Evolutionary conservation across 1,139 yeast genomes (phyloP).

Genomic region (Magnusiomyces ingens): DNA sequence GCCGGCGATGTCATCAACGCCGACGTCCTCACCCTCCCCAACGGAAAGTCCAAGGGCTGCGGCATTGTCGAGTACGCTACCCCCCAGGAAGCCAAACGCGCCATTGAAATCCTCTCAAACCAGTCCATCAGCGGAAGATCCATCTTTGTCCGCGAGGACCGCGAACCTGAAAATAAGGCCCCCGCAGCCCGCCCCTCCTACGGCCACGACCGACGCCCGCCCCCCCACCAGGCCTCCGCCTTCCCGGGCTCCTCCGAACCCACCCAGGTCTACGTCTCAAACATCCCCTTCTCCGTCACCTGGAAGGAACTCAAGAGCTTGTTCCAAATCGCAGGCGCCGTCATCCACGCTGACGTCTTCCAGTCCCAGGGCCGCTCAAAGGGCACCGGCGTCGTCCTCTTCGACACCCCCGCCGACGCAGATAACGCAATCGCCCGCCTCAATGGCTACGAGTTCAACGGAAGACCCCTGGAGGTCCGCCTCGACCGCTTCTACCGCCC

Average conservation of each 20-base stretch:
- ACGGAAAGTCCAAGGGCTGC: conserved; percentile 72
- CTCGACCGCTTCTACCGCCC: conserved; percentile 41
- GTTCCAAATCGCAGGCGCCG: conserved; percentile 70
- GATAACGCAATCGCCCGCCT: conserved; percentile 83
- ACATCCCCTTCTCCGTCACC: conserved; percentile 69
- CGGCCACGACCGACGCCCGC: conserved; percentile 12
- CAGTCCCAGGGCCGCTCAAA: conserved; percentile 70
- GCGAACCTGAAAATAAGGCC: conserved; percentile 31
- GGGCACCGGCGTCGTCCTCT: conserved; percentile 87
- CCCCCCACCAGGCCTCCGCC: conserved; percentile 12
- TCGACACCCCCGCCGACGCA: conserved; percentile 81
- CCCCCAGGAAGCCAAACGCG: conserved; percentile 62
- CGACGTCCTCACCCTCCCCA: conserved; percentile 76
- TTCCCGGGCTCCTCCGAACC: conserved; percentile 21
- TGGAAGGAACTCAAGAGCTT: conserved; percentile 86
- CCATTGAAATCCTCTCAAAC: conserved; percentile 68
- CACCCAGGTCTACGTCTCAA: conserved; percentile 72
- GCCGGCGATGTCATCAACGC: conserved; percentile 78
- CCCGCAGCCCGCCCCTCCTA: conserved; percentile 19
- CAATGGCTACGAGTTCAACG: conserved; percentile 89
- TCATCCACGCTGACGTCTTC: conserved; percentile 74
- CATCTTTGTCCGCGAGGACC: conserved; percentile 73
- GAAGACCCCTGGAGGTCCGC: conserved; percentile 74
- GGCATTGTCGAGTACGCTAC: conserved; percentile 75
- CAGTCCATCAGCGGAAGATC: conserved; percentile 66